Evolutionary conservation across 176 grass and related monocot genomes (phyloP).

Genomic region (Lolium perenne): DNA sequence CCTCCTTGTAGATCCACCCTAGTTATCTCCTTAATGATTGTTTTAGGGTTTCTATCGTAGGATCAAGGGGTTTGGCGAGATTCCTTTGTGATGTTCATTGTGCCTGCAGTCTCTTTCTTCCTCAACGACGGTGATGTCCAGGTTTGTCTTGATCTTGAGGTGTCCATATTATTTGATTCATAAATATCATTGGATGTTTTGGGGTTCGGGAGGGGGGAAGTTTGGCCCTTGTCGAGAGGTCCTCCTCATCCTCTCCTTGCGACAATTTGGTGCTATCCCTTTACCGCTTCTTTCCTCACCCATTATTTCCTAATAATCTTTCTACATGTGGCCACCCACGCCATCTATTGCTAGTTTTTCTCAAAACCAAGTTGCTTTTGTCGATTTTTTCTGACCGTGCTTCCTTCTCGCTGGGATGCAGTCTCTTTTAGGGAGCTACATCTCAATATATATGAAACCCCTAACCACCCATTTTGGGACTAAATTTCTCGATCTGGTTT

Average conservation of each 20-base stretch:
- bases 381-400: background rate
- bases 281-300: background rate
- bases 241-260: background rate
- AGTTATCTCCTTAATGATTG: background rate
- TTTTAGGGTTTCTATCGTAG: background rate
- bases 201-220: background rate
- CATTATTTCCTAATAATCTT: background rate
- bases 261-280: background rate
- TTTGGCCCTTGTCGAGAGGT: background rate
- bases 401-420: background rate
- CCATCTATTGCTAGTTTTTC: background rate
- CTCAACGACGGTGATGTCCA: fast-evolving
- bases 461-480: background rate
- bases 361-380: background rate
- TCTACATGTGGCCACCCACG: background rate
- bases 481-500: background rate
- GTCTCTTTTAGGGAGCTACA: background rate
- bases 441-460: background rate
- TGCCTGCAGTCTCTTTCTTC: background rate
- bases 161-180: background rate
- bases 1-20: background rate
- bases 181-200: background rate
- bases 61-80: background rate
- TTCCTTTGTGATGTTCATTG: background rate
- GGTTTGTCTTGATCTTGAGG: background rate